These are phyloP conservation scores for Fusarium sambucinum DNA, from an alignment of 2,329 filamentous ascomycete genomes.

Conservation along the genomic window DNA sequence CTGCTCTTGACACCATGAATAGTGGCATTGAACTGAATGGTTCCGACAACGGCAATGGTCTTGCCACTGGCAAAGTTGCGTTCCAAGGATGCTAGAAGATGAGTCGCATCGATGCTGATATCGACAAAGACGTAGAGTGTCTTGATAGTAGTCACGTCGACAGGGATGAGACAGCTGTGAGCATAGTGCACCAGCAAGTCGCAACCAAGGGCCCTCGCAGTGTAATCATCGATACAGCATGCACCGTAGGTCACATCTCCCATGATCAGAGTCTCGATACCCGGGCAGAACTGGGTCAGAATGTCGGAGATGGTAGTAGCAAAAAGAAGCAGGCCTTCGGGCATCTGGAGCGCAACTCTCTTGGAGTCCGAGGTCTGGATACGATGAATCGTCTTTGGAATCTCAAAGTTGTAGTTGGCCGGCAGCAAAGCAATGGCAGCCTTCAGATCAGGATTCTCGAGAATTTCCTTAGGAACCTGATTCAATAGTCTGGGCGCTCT, in stretches of 20 bases:
- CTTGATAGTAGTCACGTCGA: slow-evolving; percentile 96
- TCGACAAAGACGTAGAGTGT: slow-evolving; percentile 98
- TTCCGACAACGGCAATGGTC: slow-evolving; percentile 92
- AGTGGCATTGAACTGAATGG: slow-evolving; percentile 98
- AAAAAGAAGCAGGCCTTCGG: slow-evolving; percentile 93
- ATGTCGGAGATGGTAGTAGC: slow-evolving; percentile 98
- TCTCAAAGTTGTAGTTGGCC: slow-evolving; percentile 97
- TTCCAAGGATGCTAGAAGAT: slow-evolving; percentile 87
- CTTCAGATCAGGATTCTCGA: slow-evolving; percentile 86
- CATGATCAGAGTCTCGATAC: slow-evolving; percentile 95
- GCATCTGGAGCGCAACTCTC: slow-evolving; percentile 94
- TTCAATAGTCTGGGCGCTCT: slow-evolving; percentile 86
- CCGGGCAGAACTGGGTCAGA: slow-evolving; percentile 91
- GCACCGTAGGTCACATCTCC: slow-evolving; percentile 98
- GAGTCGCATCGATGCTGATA: slow-evolving; percentile 92
- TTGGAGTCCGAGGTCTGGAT: slow-evolving; percentile 84
- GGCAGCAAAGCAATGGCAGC: slow-evolving; percentile 88
- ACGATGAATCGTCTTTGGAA: slow-evolving; percentile 96
- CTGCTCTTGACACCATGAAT: slow-evolving; percentile 85
- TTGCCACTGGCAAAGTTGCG: slow-evolving; percentile 89
- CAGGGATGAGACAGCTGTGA: slow-evolving; percentile 94
- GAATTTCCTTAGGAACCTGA: slow-evolving; percentile 87
- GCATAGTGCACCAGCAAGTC: slow-evolving; percentile 97
- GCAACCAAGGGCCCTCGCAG: slow-evolving; percentile 90
- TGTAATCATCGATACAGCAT: slow-evolving; percentile 99